A percentile compares a stretch with the other conserved stretches of the same genome.
Conservation (phyloP, 2,329 filamentous ascomycete species). For the Microcyclospora tardicrescens region DNA sequence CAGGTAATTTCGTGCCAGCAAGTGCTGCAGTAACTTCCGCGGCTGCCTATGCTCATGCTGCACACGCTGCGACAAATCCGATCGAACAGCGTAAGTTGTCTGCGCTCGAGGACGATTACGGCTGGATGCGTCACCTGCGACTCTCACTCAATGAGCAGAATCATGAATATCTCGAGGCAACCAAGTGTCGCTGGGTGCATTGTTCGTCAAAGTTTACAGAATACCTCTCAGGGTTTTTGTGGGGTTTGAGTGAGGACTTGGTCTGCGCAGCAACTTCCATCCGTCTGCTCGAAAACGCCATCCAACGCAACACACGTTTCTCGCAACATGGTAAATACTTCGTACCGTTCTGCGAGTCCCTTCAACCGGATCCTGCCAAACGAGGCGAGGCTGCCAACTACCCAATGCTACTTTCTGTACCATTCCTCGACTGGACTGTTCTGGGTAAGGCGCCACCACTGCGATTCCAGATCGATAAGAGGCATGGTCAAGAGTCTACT, state of each 20-base stretch:
- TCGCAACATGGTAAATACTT: slow-evolving; percentile 34
- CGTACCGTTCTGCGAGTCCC: slow-evolving; percentile 27
- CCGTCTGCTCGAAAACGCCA: slow-evolving; percentile 22
- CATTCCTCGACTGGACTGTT: slow-evolving; percentile 31
- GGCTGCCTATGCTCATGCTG: slow-evolving; percentile 9
- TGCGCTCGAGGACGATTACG: slow-evolving; percentile 26
- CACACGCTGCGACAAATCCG: slow-evolving; percentile 18
- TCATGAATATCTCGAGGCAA: slow-evolving; percentile 15
- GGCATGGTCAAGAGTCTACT: slow-evolving; percentile 28
- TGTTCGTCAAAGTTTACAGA: slow-evolving; percentile 29
- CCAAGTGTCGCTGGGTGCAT: slow-evolving; percentile 31
- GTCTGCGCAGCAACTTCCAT: slow-evolving; percentile 11
- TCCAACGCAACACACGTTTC: slow-evolving; percentile 29
- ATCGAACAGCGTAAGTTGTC: slow-evolving; percentile 25
- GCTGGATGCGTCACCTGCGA: slow-evolving; percentile 30
- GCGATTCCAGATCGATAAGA: slow-evolving; percentile 29
- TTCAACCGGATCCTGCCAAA: slow-evolving; percentile 9
- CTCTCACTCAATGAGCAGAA: slow-evolving; percentile 21
- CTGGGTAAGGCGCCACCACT: slow-evolving; percentile 26
- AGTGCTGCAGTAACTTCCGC: slow-evolving; percentile 11
- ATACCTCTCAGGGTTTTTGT: slow-evolving; percentile 10
- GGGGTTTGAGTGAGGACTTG: slow-evolving; percentile 12
- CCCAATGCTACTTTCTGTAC: slow-evolving; percentile 29
- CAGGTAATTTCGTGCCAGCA: slow-evolving; percentile 24
- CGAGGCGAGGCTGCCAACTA: slow-evolving; percentile 8